These are phyloP conservation scores for Amphibolis antarctica DNA, from an alignment of 106 monocot species.

Conservation along the genomic window DNA sequence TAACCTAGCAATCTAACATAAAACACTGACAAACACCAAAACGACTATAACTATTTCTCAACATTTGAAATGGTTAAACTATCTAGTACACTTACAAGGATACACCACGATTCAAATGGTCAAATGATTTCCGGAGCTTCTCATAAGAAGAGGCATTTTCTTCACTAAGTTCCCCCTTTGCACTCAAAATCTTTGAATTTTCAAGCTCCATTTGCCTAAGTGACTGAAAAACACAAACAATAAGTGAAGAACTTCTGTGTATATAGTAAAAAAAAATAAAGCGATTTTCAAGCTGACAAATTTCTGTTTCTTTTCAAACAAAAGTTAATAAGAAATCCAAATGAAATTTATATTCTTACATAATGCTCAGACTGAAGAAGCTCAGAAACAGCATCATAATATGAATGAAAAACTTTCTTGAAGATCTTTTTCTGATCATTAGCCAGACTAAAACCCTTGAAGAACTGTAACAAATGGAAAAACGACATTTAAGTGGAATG, in stretches of 20 bases:
- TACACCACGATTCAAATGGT: constrained; percentile 82
- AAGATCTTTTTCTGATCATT: constrained; percentile 83
- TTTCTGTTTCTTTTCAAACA: neutral
- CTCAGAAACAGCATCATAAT: constrained; percentile 84
- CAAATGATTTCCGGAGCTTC: constrained; percentile 81
- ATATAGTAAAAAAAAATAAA: no score
- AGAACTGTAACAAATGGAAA: constrained; percentile 44
- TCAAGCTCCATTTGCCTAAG: constrained; percentile 78
- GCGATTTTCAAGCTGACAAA: no score
- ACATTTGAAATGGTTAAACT: neutral
- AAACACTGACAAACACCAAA: neutral
- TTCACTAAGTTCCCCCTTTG: constrained; percentile 90
- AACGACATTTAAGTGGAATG: neutral
- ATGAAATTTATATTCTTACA: constrained; percentile 36
- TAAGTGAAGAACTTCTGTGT: no score
- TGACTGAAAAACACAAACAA: constrained; percentile 31
- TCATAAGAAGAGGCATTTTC: constrained; percentile 83
- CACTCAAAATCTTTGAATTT: constrained; percentile 83
- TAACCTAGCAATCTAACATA: neutral
- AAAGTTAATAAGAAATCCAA: neutral
- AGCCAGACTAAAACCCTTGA: constrained; percentile 64
- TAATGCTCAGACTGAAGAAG: constrained; percentile 81
- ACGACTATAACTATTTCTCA: neutral
- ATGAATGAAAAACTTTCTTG: constrained; percentile 68
- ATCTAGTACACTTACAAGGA: constrained; percentile 66